Evolutionary conservation across 2,329 filamentous ascomycete genomes (phyloP), one percentile per base, ranked within the genome.

Genomic region (Mycocentrospora acerina): DNA sequence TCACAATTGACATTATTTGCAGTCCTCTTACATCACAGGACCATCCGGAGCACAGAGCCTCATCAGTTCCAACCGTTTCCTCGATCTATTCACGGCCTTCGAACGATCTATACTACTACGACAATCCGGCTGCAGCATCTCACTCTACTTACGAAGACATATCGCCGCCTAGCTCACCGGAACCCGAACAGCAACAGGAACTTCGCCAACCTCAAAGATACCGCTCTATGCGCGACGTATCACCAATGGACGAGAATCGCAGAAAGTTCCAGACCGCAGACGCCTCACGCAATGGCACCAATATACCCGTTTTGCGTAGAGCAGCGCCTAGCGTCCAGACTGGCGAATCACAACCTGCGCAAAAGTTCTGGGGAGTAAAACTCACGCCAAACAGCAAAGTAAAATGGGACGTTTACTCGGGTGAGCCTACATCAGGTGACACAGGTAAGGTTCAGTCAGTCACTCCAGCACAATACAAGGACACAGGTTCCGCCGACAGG

Each of bases 361-460:
- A 60, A 29, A 66, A 65, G 37, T 66, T 66, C 32, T 66, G 62
- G 61, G 59, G 57, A 38, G 64, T 60, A 15, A 66, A 65, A 41
- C 55, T 65, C 13, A 55, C 57, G 2, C 59, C 61, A 12, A 61
- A 64, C 35, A 55, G 55, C 39, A 65, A 65, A 41, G 62, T 65
- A 5, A 59, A 73, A 48, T 86, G 82, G 82, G 82, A 88, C 65
- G 77, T 78, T 32, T 80, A 78, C 58, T 83, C 83, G 3, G 83
- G 81, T 7, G 83, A 86, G 55, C 79, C 81, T 26, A 83, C 79
- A 4, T 75, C 71, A n/a, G 77, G 57, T 31, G 55, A 48, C 24
- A 53, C 70, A 32, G 81, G 81, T 11, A 78, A 74, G 41, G 69
- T 77, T 17, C 76, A 75, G 26, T 79, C 80, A 44, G 75, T 79